These are phyloP conservation scores for Boletus bicolor DNA, from an alignment of 768 basidiomycete genomes.

Conservation along the genomic window DNA sequence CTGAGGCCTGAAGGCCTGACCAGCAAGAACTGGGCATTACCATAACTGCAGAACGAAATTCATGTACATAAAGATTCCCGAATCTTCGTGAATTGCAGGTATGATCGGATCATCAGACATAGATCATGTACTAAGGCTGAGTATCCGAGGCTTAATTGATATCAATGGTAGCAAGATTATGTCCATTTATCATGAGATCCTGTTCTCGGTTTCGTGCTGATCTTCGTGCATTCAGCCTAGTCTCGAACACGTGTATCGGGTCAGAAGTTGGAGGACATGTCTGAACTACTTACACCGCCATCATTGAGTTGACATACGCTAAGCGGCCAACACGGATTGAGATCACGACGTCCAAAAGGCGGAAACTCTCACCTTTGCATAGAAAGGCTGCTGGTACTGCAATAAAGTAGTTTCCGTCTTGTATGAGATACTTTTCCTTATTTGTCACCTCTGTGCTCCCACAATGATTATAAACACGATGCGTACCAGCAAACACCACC, in stretches of 20 bases:
- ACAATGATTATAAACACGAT: too few species aligned
- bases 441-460: not conserved
- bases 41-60: too few species aligned
- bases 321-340: not conserved
- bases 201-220: conserved; percentile 2
- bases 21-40: too few species aligned
- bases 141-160: not conserved
- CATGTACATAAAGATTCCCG: too few species aligned
- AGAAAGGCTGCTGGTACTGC: conserved; percentile 1
- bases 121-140: not conserved
- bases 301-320: conserved; percentile 16
- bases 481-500: conserved; percentile 10
- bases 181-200: not conserved
- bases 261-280: not conserved
- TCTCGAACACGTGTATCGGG: not conserved
- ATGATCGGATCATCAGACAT: not conserved
- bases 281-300: conserved; percentile 8
- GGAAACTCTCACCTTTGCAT: not conserved
- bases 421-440: not conserved
- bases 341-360: not conserved
- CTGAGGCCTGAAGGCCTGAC: too few species aligned
- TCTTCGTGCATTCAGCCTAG: conserved; percentile 13
- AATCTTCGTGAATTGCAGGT: not conserved
- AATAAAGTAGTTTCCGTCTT: not conserved
- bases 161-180: not conserved